These are phyloP conservation scores for Yarrowia yakushimensis DNA, from an alignment of 805 yeast genomes.

Conservation along the genomic window DNA sequence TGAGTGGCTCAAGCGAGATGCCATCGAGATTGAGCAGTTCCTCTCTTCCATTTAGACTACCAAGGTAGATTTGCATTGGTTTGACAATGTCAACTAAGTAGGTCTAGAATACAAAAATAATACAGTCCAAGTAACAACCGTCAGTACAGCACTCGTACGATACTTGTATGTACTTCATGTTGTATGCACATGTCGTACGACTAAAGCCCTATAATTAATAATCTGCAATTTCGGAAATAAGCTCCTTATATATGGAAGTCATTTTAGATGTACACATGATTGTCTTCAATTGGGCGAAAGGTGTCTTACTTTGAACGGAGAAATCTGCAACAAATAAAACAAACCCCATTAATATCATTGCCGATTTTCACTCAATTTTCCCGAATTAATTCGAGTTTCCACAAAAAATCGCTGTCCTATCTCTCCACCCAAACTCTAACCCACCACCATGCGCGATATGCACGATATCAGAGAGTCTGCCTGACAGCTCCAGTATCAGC, in stretches of 20 bases:
- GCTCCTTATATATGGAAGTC: too few species aligned
- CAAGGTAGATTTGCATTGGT: too few species aligned
- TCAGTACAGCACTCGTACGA: too few species aligned
- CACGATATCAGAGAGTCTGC: not conserved
- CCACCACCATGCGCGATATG: constrained; percentile 3
- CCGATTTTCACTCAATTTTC: not conserved
- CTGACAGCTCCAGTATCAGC: not conserved
- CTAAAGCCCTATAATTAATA: not conserved
- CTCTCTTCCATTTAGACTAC: constrained; percentile 40
- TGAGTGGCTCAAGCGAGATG: constrained; percentile 51
- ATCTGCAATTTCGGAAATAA: too few species aligned
- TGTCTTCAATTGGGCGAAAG: not conserved
- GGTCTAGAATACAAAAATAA: too few species aligned
- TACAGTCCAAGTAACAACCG: too few species aligned
- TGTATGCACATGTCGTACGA: not conserved
- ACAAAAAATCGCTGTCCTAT: not conserved
- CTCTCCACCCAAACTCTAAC: not conserved
- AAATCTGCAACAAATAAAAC: not conserved
- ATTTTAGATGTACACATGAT: not conserved
- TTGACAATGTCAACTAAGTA: too few species aligned
- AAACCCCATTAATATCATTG: not conserved
- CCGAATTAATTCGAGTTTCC: not conserved
- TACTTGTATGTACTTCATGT: too few species aligned
- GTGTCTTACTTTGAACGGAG: not conserved
- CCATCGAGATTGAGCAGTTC: constrained; percentile 44